Evolutionary conservation across 164 flowering plant species (phyloP).

Genomic region (Aristolochia californica): DNA sequence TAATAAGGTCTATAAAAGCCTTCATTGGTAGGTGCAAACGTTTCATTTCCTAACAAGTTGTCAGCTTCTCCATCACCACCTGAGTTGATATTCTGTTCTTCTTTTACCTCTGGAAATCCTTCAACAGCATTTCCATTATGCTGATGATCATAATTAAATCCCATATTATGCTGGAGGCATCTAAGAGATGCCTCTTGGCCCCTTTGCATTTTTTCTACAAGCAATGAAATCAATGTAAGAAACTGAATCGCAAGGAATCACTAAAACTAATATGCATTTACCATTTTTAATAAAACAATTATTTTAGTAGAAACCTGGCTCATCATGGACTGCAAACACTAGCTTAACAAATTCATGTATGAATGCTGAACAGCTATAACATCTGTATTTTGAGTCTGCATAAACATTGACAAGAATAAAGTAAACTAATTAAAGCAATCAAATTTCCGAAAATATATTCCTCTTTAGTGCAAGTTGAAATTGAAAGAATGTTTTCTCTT

Average conservation of each 20-base stretch:
- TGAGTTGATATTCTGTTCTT: constrained; percentile 19
- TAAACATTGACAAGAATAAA: no score
- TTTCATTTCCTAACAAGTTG: constrained; percentile 17
- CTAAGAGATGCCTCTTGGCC: constrained; percentile 50
- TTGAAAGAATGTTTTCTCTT: no score
- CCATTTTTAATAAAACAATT: background rate
- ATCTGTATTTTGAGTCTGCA: background rate
- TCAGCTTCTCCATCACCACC: constrained; percentile 27
- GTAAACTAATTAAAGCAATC: no score
- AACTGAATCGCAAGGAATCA: background rate
- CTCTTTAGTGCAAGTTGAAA: no score
- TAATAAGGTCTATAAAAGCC: constrained; percentile 21
- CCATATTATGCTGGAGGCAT: constrained; percentile 37
- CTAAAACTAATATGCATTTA: background rate
- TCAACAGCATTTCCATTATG: constrained; percentile 23
- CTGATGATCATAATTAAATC: constrained; percentile 28
- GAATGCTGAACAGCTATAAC: background rate
- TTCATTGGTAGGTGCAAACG: constrained; percentile 30
- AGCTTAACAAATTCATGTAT: background rate
- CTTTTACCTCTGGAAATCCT: constrained; percentile 30
- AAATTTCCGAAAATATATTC: no score
- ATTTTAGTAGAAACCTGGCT: background rate
- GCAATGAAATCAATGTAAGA: background rate
- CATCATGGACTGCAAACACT: background rate
- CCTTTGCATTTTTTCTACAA: constrained; percentile 52